Evolutionary conservation across 2,329 filamentous ascomycete genomes (phyloP).

Genomic region (Boeremia lycopersici): DNA sequence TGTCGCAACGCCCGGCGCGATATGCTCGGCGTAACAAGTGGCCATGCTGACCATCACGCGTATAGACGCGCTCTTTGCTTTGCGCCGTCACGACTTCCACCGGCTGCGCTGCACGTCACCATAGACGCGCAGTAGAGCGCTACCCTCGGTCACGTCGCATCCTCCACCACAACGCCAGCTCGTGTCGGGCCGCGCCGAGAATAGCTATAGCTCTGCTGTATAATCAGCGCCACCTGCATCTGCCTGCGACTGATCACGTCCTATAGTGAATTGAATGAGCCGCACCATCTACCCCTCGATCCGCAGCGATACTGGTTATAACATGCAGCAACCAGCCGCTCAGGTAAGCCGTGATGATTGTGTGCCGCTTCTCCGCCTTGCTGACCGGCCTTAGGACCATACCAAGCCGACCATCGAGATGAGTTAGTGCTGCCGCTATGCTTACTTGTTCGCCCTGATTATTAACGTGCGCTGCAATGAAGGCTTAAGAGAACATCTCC

Average conservation of each 20-base stretch:
- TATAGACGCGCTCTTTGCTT: constrained; percentile 8
- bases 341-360: constrained; percentile 57
- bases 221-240: constrained; percentile 9
- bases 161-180: constrained; percentile 10
- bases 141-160: constrained; percentile 1
- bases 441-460: constrained; percentile 26
- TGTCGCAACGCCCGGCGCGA: constrained; percentile 7
- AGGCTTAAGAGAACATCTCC: constrained; percentile 69
- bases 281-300: constrained; percentile 42
- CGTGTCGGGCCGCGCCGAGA: constrained; percentile 7
- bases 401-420: constrained; percentile 50
- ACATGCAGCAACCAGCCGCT: constrained; percentile 52
- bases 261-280: constrained; percentile 27
- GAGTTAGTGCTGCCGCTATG: constrained; percentile 44
- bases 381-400: constrained; percentile 41
- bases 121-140: constrained; percentile 1
- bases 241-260: constrained; percentile 4
- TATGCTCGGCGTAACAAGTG: constrained; percentile 2
- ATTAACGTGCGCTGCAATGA: constrained; percentile 37
- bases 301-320: constrained; percentile 37
- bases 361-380: constrained; percentile 14
- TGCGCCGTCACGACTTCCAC: constrained; percentile 9
- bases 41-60: constrained; percentile 3
- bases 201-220: constrained; percentile 9
- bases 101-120: constrained; percentile 13